Conservation (phyloP, 1,284 basidiomycete species). For the Ceratobasidium sp. region DNA sequence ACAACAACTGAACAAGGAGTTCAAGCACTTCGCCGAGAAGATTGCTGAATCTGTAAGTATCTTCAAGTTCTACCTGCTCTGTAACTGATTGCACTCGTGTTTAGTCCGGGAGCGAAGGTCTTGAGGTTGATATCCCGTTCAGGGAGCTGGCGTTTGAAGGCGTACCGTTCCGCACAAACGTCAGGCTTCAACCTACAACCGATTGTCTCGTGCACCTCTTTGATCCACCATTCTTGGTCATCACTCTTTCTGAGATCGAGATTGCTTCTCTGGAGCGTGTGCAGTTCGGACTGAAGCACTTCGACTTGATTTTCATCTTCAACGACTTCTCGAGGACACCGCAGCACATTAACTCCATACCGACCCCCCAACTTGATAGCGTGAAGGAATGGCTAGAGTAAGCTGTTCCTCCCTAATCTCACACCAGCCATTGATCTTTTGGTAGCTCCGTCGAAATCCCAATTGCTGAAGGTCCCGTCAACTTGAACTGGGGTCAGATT, state of each 20-base stretch:
- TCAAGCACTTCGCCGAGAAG: conserved; percentile 92
- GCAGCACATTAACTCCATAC: conserved; percentile 94
- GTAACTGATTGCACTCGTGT: background rate
- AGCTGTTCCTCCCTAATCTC: conserved; percentile 51
- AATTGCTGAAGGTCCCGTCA: conserved; percentile 94
- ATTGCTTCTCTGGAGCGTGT: conserved; percentile 97
- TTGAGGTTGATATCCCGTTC: conserved; percentile 97
- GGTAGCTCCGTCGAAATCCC: conserved; percentile 92
- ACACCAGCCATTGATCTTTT: conserved; percentile 42
- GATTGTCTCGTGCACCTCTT: conserved; percentile 96
- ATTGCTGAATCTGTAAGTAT: conserved; percentile 82
- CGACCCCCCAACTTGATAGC: conserved; percentile 87
- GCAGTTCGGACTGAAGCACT: conserved; percentile 95
- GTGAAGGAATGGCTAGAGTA: conserved; percentile 99
- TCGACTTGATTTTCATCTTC: conserved; percentile 96
- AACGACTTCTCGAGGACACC: conserved; percentile 94
- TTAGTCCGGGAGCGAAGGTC: conserved; percentile 68
- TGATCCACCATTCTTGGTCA: conserved; percentile 95
- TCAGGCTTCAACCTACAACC: conserved; percentile 93
- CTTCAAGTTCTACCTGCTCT: background rate
- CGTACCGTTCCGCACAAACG: conserved; percentile 95
- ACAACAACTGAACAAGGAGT: conserved; percentile 91
- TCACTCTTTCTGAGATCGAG: conserved; percentile 94
- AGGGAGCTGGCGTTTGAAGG: conserved; percentile 96
- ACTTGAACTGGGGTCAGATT: conserved; percentile 97